phyloP scores from a whole-genome alignment of 1,139 yeast genomes.

The Protomyces pachydermus region DNA sequence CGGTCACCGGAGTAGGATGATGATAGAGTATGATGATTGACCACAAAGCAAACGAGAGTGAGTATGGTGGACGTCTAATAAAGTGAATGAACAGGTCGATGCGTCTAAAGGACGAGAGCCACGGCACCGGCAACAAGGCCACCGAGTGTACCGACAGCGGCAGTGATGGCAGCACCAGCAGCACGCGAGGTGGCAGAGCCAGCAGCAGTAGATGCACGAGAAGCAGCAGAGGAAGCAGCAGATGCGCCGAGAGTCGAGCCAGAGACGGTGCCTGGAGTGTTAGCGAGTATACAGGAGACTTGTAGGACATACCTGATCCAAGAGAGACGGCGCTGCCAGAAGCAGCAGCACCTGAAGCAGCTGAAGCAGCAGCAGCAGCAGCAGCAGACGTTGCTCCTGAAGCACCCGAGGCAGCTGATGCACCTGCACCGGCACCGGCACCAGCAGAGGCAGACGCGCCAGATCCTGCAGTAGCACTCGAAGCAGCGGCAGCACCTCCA shows the following conservation, averaged over 20 bases:
- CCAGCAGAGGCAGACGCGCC: not conserved
- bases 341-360: not conserved
- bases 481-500: not conserved
- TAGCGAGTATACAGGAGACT: not conserved
- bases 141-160: constrained; percentile 4
- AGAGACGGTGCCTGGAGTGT: not conserved
- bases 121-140: not conserved
- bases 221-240: constrained; percentile 15
- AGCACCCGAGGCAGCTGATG: constrained; percentile 1
- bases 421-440: not conserved
- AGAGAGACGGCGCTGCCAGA: not conserved
- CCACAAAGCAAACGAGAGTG: not conserved
- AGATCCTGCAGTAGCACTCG: not conserved
- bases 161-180: constrained; percentile 12
- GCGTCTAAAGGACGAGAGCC: not conserved
- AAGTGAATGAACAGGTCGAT: not conserved
- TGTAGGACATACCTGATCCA: not conserved
- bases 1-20: no score
- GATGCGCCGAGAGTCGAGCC: constrained; percentile 1
- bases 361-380: not conserved
- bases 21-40: no score
- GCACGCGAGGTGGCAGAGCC: not conserved
- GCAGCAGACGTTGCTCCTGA: not conserved
- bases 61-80: not conserved
- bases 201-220: constrained; percentile 4